Evolutionary conservation across 2,329 filamentous ascomycete species (phyloP).

Genomic region (Niveomyces coronatus): DNA sequence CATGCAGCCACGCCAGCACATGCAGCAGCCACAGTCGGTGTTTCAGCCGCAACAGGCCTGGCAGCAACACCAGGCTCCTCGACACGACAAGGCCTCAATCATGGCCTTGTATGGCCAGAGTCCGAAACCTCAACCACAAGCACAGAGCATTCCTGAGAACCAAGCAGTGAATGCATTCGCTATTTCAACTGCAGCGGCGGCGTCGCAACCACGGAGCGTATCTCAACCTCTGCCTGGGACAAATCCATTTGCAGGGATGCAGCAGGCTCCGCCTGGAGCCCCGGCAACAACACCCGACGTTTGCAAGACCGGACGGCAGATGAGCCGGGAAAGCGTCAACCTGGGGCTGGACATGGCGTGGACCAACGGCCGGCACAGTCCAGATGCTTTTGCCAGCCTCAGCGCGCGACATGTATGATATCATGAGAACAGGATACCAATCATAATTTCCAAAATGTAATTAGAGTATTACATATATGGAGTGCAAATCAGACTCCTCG

Average conservation of each 20-base stretch:
- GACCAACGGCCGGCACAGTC: conserved; percentile 64
- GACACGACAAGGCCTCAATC: conserved; percentile 63
- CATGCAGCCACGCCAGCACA: conserved; percentile 11
- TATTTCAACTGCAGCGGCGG: conserved; percentile 13
- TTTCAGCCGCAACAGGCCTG: conserved; percentile 18
- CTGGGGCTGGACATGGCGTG: conserved; percentile 54
- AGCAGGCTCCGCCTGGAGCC: conserved; percentile 15
- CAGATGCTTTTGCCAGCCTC: conserved; percentile 69
- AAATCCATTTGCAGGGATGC: conserved; percentile 45
- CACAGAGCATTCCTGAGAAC: conserved; percentile 20
- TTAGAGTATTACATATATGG: no score
- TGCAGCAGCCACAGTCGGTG: conserved; percentile 16
- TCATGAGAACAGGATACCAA: conserved; percentile 15
- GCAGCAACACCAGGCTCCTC: conserved; percentile 31
- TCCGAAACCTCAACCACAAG: conserved; percentile 18
- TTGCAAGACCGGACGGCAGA: conserved; percentile 22
- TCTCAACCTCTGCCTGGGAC: conserved; percentile 29
- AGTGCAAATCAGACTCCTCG: neutral
- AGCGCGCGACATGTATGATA: conserved; percentile 47
- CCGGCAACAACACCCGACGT: conserved; percentile 28
- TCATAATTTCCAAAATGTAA: conserved; percentile 7
- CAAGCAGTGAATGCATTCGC: conserved; percentile 17
- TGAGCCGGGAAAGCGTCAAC: conserved; percentile 61
- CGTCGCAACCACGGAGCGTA: conserved; percentile 18
- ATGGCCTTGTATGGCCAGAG: conserved; percentile 61